Percentiles rank a stretch among this genome's conserved stretches.
Conservation (phyloP, 352 stramenopile genomes). For the Pythium plurisporium region DNA sequence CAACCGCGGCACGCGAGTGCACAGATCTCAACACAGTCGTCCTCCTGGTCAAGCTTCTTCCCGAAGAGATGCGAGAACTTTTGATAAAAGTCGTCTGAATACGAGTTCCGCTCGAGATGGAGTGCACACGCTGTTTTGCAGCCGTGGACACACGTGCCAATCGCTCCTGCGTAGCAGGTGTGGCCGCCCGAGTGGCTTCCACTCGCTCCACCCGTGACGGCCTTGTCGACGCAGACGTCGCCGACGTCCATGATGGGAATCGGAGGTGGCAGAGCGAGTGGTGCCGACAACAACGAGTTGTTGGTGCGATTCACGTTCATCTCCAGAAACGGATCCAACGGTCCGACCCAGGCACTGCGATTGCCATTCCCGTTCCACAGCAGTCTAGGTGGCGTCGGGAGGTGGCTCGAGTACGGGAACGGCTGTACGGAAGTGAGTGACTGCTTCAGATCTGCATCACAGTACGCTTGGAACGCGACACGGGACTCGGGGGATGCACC, state of each 20-base stretch:
- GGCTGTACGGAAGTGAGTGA: constrained; percentile 28
- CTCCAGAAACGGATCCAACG: constrained; percentile 53
- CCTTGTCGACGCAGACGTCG: constrained; percentile 58
- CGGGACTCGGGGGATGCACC: constrained; percentile 22
- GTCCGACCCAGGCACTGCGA: constrained; percentile 34
- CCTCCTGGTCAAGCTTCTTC: constrained; percentile 58
- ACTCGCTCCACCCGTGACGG: constrained; percentile 16
- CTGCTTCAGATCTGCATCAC: constrained; percentile 32
- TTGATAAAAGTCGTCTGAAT: constrained; percentile 35
- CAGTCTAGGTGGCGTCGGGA: constrained; percentile 32
- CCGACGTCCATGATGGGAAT: constrained; percentile 31
- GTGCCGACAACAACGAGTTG: constrained; percentile 34
- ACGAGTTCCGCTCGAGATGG: constrained; percentile 41
- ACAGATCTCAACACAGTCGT: constrained; percentile 69
- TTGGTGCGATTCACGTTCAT: constrained; percentile 44
- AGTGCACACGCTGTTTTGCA: constrained; percentile 48
- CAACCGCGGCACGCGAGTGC: constrained; percentile 57
- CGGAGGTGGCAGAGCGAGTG: constrained; percentile 8
- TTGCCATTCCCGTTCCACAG: constrained; percentile 70
- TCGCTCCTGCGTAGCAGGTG: constrained; percentile 48
- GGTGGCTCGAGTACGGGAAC: constrained; percentile 46
- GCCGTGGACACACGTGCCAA: constrained; percentile 51
- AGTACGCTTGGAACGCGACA: constrained; percentile 73
- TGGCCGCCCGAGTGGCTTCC: constrained; percentile 28
- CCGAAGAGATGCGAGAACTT: constrained; percentile 67